Percentiles rank a stretch among this genome's conserved stretches.
Evolutionary conservation across 2,329 filamentous ascomycete species (phyloP).

Genomic region (Fusarium robinianum): DNA sequence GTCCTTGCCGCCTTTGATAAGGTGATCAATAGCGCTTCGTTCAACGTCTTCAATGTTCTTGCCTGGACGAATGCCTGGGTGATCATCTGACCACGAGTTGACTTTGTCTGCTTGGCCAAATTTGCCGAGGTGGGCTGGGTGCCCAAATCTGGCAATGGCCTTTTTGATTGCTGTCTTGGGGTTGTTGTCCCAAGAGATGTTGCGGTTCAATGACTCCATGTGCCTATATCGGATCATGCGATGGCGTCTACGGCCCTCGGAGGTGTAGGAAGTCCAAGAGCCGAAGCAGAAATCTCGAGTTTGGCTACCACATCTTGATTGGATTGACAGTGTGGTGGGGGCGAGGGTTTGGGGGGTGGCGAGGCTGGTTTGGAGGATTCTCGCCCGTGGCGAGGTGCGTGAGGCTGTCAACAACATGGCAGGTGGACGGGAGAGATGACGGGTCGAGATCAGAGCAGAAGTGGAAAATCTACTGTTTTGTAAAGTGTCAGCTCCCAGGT

Average conservation of each 20-base stretch:
- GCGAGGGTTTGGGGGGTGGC: slow-evolving; percentile 17
- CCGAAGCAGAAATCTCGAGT: slow-evolving; percentile 54
- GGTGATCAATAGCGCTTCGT: slow-evolving; percentile 49
- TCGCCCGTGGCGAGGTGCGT: slow-evolving; percentile 38
- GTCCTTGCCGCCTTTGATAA: slow-evolving; percentile 44
- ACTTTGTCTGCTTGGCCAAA: slow-evolving; percentile 44
- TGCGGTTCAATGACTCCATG: slow-evolving; percentile 50
- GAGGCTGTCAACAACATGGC: slow-evolving; percentile 37
- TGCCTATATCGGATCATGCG: slow-evolving; percentile 51
- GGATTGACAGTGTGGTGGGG: slow-evolving; percentile 16
- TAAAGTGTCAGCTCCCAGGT: slow-evolving; percentile 2
- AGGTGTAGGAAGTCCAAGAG: slow-evolving; percentile 50
- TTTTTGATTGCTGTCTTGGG: slow-evolving; percentile 47
- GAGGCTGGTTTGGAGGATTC: slow-evolving; percentile 29
- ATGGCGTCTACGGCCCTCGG: slow-evolving; percentile 52
- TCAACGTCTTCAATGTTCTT: slow-evolving; percentile 52
- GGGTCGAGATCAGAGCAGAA: slow-evolving; percentile 2
- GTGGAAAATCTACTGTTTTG: slow-evolving; percentile 1
- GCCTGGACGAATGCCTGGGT: slow-evolving; percentile 45
- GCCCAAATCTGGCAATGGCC: slow-evolving; percentile 43
- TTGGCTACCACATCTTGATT: slow-evolving; percentile 29
- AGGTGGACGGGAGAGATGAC: slow-evolving; percentile 1
- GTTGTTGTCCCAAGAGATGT: slow-evolving; percentile 52
- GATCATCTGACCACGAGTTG: slow-evolving; percentile 45
- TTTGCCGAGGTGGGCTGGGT: slow-evolving; percentile 45